Conservation (phyloP, 371 early-diverging fungal genomes). For the Nematocida displodere region DNA sequence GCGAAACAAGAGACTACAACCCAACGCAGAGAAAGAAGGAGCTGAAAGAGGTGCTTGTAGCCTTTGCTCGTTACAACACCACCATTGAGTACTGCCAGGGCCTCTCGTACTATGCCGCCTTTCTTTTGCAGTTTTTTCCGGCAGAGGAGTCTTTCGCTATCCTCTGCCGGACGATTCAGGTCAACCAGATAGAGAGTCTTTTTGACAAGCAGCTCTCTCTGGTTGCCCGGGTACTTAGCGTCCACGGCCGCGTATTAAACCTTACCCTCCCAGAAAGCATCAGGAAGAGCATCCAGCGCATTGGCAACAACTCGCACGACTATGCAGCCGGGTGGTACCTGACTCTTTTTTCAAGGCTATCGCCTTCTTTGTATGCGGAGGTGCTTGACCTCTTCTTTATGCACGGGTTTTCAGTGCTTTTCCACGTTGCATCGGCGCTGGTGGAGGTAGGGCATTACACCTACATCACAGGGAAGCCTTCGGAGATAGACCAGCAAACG, state of each 20-base stretch:
- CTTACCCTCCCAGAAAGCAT: slow-evolving; percentile 58
- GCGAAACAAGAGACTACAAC: slow-evolving; percentile 9
- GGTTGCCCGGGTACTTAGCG: slow-evolving; percentile 53
- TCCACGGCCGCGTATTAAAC: slow-evolving; percentile 58
- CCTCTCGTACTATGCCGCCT: slow-evolving; percentile 63
- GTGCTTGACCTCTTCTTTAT: slow-evolving; percentile 64
- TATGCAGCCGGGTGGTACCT: slow-evolving; percentile 64
- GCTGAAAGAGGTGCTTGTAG: slow-evolving; percentile 63
- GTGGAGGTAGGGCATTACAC: slow-evolving; percentile 49
- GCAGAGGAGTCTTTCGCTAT: slow-evolving; percentile 63
- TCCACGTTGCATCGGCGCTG: slow-evolving; percentile 59
- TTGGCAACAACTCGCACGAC: slow-evolving; percentile 49
- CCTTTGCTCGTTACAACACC: slow-evolving; percentile 61
- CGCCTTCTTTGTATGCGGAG: slow-evolving; percentile 51
- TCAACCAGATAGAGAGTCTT: slow-evolving; percentile 58
- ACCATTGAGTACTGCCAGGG: slow-evolving; percentile 66
- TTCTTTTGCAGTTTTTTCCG: slow-evolving; percentile 63
- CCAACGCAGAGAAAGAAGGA: slow-evolving; percentile 14
- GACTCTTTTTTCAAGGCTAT: slow-evolving; percentile 66
- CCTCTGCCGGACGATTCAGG: slow-evolving; percentile 53
- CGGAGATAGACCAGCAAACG: slow-evolving; percentile 41
- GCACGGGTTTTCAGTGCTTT: slow-evolving; percentile 62
- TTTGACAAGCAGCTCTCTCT: slow-evolving; percentile 63
- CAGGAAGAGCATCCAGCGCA: slow-evolving; percentile 37
- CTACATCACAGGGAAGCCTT: background rate